Base-by-base conservation (phyloP, 2,329 filamentous ascomycete species). In the Botrytis porri region DNA sequence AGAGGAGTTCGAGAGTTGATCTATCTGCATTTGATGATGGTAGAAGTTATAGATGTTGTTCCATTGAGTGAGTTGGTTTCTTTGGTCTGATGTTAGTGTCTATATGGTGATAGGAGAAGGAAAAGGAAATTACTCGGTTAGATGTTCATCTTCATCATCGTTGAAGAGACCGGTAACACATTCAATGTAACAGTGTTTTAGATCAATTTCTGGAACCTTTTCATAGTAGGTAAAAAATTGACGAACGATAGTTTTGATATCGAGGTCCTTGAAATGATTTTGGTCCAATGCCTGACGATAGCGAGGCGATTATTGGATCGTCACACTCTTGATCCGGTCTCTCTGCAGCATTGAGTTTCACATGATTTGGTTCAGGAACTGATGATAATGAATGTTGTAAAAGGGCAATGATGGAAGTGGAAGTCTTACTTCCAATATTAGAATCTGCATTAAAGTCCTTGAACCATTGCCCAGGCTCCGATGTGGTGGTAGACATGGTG, bases 381-480 rank as follows among this genome's bases (percentile, higher is more conserved):
- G 39, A 22, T n/a, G n/a, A 64, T 32, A 32, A 32, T 18, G 39
- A 43, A 14, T 69, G 48, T 8, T 25, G 43, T n/a, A 39, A 29
- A 63, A 69, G 41, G 35, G 41, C 32, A 10, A 69, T 18, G 14
- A 35, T 69, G n/a, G 41, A 4, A 29, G 32, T 37, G 12, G 41
- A 35, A 25, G 29, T 70, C 18, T 63, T 41, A 29, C 3, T 16
- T 35, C 59, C 43, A 12, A 54, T 54, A 22, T 35, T 29, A 18
- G 45, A 51, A 39, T n/a, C 51, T 39, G 22, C 37, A 61, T 48
- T 48, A 37, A 4, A 73, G 29, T 62, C 64, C 64, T 57, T 35
- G 29, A 29, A 69, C 8, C 14, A 71, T 70, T 54, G 71, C 66
- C 74, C 73, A 75, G 22, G 72, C 74, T 45, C 73, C 48, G 29